Conservation (phyloP, 441 rosid genomes). For the Syzygium syzygioides region DNA sequence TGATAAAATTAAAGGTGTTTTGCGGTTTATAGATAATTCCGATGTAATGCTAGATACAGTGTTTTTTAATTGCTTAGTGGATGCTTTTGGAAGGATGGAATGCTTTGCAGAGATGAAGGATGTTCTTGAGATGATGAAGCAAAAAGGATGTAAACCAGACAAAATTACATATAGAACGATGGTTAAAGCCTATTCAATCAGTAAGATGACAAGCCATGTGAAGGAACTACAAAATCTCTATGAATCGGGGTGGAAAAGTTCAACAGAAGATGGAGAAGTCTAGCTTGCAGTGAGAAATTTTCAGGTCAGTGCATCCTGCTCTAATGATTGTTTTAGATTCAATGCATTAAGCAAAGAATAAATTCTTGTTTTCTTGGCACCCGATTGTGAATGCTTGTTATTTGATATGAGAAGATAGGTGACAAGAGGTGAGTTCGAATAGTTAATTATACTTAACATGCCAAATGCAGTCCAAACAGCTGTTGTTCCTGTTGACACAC, state of each 20-base stretch:
- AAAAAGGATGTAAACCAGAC: constrained; percentile 63
- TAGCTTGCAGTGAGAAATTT: constrained; percentile 25
- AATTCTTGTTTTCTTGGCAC: neutral
- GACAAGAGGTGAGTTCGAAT: neutral
- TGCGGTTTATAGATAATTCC: constrained; percentile 73
- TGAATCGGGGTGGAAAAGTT: constrained; percentile 31
- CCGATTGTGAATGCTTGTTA: neutral
- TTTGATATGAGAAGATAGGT: neutral
- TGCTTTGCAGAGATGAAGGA: constrained; percentile 84
- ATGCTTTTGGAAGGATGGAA: constrained; percentile 79
- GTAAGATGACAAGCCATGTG: constrained; percentile 64
- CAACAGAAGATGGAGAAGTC: constrained; percentile 32
- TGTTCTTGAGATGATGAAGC: constrained; percentile 69
- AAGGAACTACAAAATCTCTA: constrained; percentile 44
- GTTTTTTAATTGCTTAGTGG: constrained; percentile 83
- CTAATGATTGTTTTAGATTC: neutral
- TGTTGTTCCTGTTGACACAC: neutral
- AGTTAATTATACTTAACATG: neutral
- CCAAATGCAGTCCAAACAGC: neutral
- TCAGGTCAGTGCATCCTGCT: neutral
- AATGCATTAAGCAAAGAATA: neutral
- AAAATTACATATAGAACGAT: constrained; percentile 77
- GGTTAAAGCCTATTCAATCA: constrained; percentile 60
- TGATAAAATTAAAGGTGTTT: constrained; percentile 59
- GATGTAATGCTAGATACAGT: constrained; percentile 65